Evolutionary conservation across 2,329 filamentous ascomycete species (phyloP).

Genomic region (Apiospora hydei): DNA sequence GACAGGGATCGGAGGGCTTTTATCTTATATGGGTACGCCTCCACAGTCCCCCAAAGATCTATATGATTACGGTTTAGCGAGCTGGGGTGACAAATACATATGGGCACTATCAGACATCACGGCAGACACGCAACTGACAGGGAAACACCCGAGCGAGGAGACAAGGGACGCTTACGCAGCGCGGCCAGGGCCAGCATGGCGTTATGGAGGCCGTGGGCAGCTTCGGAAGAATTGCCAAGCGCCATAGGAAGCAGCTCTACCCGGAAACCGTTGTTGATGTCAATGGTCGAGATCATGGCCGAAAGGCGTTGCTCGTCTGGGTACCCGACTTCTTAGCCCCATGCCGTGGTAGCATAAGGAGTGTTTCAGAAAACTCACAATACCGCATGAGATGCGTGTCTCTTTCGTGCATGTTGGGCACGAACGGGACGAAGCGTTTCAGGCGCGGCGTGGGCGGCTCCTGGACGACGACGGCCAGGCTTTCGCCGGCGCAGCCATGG

Average conservation of each 20-base stretch:
- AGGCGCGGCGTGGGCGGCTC: conserved; percentile 37
- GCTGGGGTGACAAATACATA: neutral
- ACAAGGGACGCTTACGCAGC: conserved; percentile 37
- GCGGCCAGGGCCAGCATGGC: conserved; percentile 54
- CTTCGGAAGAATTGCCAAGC: conserved; percentile 42
- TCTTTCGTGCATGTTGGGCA: conserved; percentile 39
- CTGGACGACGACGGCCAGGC: conserved; percentile 32
- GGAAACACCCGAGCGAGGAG: neutral
- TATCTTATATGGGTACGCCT: conserved; percentile 39
- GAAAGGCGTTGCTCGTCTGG: conserved; percentile 50
- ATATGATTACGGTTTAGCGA: conserved; percentile 13
- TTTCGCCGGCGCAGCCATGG: conserved; percentile 37
- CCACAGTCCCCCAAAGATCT: conserved; percentile 14
- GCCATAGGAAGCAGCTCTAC: conserved; percentile 55
- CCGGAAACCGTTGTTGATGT: conserved; percentile 55
- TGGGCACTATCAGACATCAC: neutral
- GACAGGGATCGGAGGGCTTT: conserved; percentile 49
- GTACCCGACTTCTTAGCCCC: conserved; percentile 26
- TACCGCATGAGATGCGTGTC: conserved; percentile 42
- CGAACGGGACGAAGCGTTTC: conserved; percentile 37
- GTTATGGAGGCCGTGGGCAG: conserved; percentile 49
- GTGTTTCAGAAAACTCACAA: conserved; percentile 34
- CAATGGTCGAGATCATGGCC: conserved; percentile 55
- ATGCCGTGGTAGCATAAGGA: neutral
- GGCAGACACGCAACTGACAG: neutral